Conservation (phyloP, 75 land plant species). For the Pinus tabuliformis region DNA sequence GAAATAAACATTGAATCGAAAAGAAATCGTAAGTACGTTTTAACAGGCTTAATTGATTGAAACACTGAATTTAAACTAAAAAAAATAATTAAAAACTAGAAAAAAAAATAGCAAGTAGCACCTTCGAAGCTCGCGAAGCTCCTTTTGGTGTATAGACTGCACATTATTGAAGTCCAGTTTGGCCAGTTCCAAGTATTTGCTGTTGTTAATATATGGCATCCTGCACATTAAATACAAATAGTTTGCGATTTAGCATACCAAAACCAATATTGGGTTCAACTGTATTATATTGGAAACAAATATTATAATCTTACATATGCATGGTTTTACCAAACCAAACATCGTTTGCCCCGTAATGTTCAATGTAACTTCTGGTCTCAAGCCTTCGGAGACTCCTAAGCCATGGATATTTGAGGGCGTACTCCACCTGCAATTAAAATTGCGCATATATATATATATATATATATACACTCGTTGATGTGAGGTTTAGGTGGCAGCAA, state of each 20-base stretch:
- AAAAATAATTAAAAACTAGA: too few relatives aligned
- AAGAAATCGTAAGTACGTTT: too few relatives aligned
- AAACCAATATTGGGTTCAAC: too few relatives aligned
- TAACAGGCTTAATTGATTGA: too few relatives aligned
- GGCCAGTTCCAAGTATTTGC: conserved; percentile 34
- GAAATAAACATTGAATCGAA: too few relatives aligned
- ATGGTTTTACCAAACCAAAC: conserved; percentile 40
- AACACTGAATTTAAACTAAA: too few relatives aligned
- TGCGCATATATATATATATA: too few relatives aligned
- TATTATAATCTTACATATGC: conserved; percentile 10
- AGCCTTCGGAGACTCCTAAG: conserved; percentile 17
- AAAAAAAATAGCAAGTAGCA: too few relatives aligned
- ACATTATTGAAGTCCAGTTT: conserved; percentile 53
- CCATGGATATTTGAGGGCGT: conserved; percentile 23
- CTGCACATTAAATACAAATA: conserved; percentile 12
- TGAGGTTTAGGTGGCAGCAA: too few relatives aligned
- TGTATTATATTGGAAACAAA: too few relatives aligned
- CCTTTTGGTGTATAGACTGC: conserved; percentile 29
- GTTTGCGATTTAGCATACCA: too few relatives aligned
- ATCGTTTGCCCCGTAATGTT: conserved; percentile 34
- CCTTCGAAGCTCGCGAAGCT: conserved; percentile 11
- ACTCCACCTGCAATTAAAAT: conserved; percentile 16
- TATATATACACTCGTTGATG: too few relatives aligned
- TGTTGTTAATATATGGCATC: conserved; percentile 40
- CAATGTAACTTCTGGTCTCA: conserved; percentile 25